Conservation (phyloP, 78 protist species). For the Guillardia theta region DNA sequence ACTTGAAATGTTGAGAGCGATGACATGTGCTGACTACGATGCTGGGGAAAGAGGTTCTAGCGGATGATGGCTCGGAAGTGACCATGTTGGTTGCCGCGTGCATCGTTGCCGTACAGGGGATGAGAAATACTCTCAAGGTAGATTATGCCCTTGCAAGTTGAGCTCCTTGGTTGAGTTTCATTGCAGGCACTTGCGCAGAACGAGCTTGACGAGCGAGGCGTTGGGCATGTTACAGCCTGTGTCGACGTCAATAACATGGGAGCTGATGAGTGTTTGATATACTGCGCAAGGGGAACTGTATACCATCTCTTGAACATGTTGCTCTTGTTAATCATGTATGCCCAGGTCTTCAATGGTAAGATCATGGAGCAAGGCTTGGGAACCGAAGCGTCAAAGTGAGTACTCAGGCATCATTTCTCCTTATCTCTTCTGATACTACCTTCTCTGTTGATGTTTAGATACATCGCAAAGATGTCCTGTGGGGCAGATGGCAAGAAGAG, state of each 20-base stretch:
- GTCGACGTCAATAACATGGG: background rate
- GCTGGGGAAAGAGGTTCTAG: background rate
- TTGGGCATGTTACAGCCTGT: background rate
- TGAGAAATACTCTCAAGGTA: background rate
- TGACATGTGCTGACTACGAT: too few relatives aligned
- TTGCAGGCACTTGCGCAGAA: background rate
- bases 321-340: too few relatives aligned
- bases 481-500: background rate
- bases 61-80: background rate
- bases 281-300: background rate
- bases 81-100: background rate
- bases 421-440: background rate
- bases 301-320: too few relatives aligned
- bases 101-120: background rate
- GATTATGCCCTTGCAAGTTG: too few relatives aligned
- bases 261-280: background rate
- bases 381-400: background rate
- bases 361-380: background rate
- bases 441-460: background rate
- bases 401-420: background rate
- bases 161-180: too few relatives aligned
- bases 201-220: background rate
- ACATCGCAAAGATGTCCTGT: background rate
- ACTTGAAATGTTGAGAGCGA: too few relatives aligned
- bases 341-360: background rate